Evolutionary conservation across 2,329 filamentous ascomycete genomes (phyloP), one percentile per base, ranked within the genome.

Genomic region (Colletotrichum lini): DNA sequence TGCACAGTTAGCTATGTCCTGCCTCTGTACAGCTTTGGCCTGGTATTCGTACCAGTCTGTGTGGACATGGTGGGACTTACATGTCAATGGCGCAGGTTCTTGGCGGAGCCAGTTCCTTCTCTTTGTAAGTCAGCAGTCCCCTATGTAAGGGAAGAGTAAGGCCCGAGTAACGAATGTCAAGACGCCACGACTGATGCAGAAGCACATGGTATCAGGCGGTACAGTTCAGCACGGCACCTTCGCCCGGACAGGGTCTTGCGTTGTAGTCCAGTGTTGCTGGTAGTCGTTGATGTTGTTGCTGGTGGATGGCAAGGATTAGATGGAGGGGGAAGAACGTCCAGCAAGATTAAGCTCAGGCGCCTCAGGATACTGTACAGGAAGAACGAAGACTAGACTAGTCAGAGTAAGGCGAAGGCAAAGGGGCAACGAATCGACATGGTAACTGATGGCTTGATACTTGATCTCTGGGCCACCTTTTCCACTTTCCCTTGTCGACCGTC

Each of bases 391-490:
- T 38, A 26, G 35, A 21, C 13, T 23, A 26, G n/a, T 21, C 42
- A 49, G 30, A 40, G 47, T 44, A 62, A 67, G 49, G 57, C 35
- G 49, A 35, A 13, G 16, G 35, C 30, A 53, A 26, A 53, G 26
- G 9, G 44, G 10, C 52, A 16, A 54, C 13, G 26, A 44, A 63
- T 57, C 42, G 56, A 67, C 30, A 68, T 57, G 66, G 42, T 52
- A 65, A 65, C 60, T 52, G 60, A 53, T 53, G 60, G 52, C 52
- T 68, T 58, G 42, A 40, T 52, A 18, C 15, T 64, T 68, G 52
- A 47, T 53, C 45, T n/a, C 26, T 42, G 50, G 6, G 35, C 8
- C 49, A 8, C 16, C 45, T 64, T 30, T n/a, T 53, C 23, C 50
- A 53, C 12, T 18, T 12, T 4, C 9, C 30, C 16, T 16, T 21